Evolutionary conservation across 2,329 filamentous ascomycete species (phyloP).

Genomic region (Cercospora sp.): DNA sequence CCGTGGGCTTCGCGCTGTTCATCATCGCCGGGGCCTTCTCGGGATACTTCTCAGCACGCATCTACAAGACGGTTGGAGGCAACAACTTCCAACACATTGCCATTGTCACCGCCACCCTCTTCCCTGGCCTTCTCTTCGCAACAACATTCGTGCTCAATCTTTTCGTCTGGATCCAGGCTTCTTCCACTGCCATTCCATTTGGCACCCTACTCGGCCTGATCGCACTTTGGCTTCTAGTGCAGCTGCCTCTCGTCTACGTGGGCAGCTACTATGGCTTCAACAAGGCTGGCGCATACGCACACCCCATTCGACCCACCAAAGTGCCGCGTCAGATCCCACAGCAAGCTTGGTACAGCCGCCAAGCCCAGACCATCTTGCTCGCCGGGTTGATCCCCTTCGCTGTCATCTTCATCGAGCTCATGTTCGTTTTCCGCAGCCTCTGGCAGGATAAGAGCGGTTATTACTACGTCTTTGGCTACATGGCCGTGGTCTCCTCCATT

Average conservation of each 20-base stretch:
- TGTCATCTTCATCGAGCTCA: conserved; percentile 82
- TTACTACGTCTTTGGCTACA: conserved; percentile 88
- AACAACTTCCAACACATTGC: conserved; percentile 74
- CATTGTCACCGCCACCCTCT: conserved; percentile 69
- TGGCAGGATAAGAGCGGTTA: conserved; percentile 91
- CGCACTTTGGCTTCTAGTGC: conserved; percentile 79
- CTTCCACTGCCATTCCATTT: conserved; percentile 83
- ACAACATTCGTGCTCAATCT: conserved; percentile 79
- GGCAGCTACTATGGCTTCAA: conserved; percentile 77
- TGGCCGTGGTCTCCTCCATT: conserved; percentile 71
- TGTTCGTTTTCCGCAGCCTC: conserved; percentile 82
- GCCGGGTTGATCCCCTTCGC: conserved; percentile 81
- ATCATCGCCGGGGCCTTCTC: conserved; percentile 81
- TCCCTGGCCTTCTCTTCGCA: conserved; percentile 75
- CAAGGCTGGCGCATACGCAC: conserved; percentile 68
- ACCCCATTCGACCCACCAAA: conserved; percentile 74
- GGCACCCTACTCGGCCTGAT: conserved; percentile 72
- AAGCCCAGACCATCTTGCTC: conserved; percentile 64
- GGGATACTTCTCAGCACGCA: conserved; percentile 79
- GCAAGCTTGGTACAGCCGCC: conserved; percentile 73
- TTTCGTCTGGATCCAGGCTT: conserved; percentile 88
- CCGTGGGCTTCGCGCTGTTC: conserved; percentile 79
- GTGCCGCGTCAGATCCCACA: conserved; percentile 72
- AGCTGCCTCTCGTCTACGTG: conserved; percentile 79
- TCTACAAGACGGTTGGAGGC: conserved; percentile 83